Evolutionary conservation across 352 stramenopile genomes (phyloP).

Genomic region (Globisporangium canariense): DNA sequence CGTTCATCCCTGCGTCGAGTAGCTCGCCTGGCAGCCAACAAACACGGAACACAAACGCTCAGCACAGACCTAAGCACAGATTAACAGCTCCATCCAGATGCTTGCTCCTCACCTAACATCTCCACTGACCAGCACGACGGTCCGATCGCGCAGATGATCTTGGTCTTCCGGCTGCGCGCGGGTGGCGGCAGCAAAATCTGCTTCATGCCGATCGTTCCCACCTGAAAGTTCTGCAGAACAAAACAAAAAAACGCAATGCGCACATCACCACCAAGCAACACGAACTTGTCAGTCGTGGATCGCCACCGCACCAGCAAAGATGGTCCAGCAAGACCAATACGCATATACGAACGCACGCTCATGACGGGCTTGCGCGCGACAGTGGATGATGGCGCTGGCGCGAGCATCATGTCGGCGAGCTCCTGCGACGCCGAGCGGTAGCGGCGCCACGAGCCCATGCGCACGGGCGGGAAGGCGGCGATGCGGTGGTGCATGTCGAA

Average conservation of each 20-base stretch:
- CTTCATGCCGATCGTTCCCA: slow-evolving; percentile 56
- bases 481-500: slow-evolving; percentile 33
- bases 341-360: slow-evolving; percentile 11
- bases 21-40: slow-evolving; percentile 42
- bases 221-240: slow-evolving; percentile 52
- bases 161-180: slow-evolving; percentile 87
- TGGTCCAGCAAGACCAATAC: too few relatives aligned
- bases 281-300: too few relatives aligned
- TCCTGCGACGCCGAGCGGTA: slow-evolving; percentile 62
- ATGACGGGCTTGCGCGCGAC: slow-evolving; percentile 37
- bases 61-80: background rate
- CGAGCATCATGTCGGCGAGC: slow-evolving; percentile 50
- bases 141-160: slow-evolving; percentile 99
- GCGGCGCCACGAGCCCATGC: slow-evolving; percentile 62
- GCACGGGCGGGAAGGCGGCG: slow-evolving; percentile 52
- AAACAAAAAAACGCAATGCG: background rate
- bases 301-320: background rate
- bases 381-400: slow-evolving; percentile 26
- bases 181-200: slow-evolving; percentile 67
- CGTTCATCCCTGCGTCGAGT: slow-evolving; percentile 92
- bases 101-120: slow-evolving; percentile 78
- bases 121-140: slow-evolving; percentile 96
- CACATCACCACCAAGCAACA: background rate
- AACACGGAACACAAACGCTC: background rate
- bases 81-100: background rate